phyloP scores from a whole-genome alignment of 345 rosid genomes.

The Syzygium jambos region DNA sequence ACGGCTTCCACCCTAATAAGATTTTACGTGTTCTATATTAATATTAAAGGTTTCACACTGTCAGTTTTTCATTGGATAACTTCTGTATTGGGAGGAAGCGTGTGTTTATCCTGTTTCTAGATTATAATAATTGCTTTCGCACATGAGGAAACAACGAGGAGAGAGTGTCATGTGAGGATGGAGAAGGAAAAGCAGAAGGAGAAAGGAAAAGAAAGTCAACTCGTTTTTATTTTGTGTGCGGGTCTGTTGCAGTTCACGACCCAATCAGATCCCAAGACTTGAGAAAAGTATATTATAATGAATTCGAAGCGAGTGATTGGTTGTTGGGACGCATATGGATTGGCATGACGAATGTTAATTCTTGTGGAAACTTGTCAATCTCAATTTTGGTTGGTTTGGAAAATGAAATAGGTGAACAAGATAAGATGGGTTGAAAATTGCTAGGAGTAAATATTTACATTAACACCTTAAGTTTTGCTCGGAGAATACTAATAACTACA shows the following conservation, averaged over 20 bases:
- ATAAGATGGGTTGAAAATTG: not conserved
- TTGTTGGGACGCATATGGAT: not conserved
- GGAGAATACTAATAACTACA: not conserved
- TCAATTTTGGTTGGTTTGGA: not conserved
- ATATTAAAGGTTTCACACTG: not conserved
- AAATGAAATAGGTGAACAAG: not conserved
- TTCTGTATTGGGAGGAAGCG: not conserved
- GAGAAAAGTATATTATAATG: not conserved
- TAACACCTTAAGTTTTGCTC: not conserved
- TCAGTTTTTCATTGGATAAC: not conserved
- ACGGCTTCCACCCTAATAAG: not conserved
- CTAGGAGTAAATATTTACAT: not conserved
- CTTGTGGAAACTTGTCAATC: not conserved
- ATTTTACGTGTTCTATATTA: not conserved
- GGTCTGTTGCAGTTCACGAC: not conserved
- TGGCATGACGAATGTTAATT: not conserved
- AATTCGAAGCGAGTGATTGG: not conserved
- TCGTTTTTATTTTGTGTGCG: not conserved
- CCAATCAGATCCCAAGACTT: not conserved
- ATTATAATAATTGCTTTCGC: not conserved
- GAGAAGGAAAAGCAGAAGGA: not conserved
- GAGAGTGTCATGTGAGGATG: accelerated
- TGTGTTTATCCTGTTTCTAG: not conserved
- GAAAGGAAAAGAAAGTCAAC: not conserved
- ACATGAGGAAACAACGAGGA: not conserved